phyloP scores from a whole-genome alignment of 371 early-diverging fungal genomes.

The Basidiobolus heterosporus region DNA sequence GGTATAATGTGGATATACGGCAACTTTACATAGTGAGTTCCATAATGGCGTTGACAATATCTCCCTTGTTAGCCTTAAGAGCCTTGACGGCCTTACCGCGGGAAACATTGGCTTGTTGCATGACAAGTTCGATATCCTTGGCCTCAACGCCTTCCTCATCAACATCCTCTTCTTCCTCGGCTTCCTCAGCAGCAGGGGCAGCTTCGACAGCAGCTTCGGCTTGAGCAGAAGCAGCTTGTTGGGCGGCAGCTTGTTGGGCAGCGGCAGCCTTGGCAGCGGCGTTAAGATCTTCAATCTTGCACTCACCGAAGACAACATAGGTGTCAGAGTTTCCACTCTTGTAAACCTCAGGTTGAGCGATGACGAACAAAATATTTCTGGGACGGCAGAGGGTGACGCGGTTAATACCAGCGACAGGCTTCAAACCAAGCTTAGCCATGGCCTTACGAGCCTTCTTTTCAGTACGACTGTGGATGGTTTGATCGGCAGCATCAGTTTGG shows the following conservation, averaged over 20 bases:
- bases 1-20: too few species aligned
- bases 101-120: constrained; percentile 73
- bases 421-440: constrained; percentile 78
- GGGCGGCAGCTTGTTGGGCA: constrained; percentile 38
- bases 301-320: constrained; percentile 94
- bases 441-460: constrained; percentile 96
- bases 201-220: constrained; percentile 29
- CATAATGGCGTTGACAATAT: constrained; percentile 94
- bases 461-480: neutral
- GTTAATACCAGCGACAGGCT: constrained; percentile 69
- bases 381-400: constrained; percentile 84
- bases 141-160: constrained; percentile 64
- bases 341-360: constrained; percentile 84
- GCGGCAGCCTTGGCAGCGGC: constrained; percentile 53
- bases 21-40: neutral
- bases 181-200: constrained; percentile 28
- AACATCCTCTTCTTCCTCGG: constrained; percentile 29
- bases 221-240: constrained; percentile 23
- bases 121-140: constrained; percentile 87
- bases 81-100: constrained; percentile 87
- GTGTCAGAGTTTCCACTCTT: constrained; percentile 76
- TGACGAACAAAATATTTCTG: constrained; percentile 67
- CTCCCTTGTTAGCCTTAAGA: constrained; percentile 67
- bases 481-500: neutral
- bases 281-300: constrained; percentile 72